Evolutionary conservation across 2,329 filamentous ascomycete genomes (phyloP).

Genomic region (Ophiostoma montium): DNA sequence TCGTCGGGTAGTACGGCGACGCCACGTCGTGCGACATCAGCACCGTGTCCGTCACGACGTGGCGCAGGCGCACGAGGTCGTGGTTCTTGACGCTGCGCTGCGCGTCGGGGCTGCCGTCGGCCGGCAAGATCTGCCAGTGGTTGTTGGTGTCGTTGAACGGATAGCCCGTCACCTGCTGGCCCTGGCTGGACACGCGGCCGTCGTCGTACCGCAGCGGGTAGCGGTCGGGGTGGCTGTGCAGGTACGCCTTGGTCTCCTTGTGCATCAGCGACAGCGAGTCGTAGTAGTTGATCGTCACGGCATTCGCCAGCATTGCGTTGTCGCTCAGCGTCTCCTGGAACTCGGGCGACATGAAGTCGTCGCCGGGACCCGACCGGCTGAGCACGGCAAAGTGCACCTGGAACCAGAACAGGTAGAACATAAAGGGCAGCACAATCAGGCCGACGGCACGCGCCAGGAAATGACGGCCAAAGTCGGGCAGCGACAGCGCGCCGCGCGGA

Average conservation of each 20-base stretch:
- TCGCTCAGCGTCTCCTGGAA: constrained; percentile 96
- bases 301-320: constrained; percentile 81
- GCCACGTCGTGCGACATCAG: constrained; percentile 94
- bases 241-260: constrained; percentile 93
- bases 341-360: constrained; percentile 97
- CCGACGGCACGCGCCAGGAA: constrained; percentile 77
- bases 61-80: constrained; percentile 73
- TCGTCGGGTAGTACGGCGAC: constrained; percentile 89
- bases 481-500: constrained; percentile 61
- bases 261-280: constrained; percentile 79
- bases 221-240: constrained; percentile 79
- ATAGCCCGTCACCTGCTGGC: constrained; percentile 96
- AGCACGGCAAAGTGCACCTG: constrained; percentile 95
- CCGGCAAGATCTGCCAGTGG: constrained; percentile 84
- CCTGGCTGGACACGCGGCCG: constrained; percentile 90
- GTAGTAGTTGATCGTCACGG: constrained; percentile 77
- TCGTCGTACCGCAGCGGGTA: constrained; percentile 96
- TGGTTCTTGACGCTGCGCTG: constrained; percentile 64
- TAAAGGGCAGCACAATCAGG: constrained; percentile 79
- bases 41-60: constrained; percentile 71
- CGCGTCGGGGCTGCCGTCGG: constrained; percentile 27
- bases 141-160: constrained; percentile 99
- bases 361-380: constrained; percentile 75
- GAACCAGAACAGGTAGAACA: constrained; percentile 99
- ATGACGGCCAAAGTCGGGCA: constrained; percentile 75